These are phyloP conservation scores for Biancaea sappan DNA, from an alignment of 306 rosid genomes.

Conservation along the genomic window DNA sequence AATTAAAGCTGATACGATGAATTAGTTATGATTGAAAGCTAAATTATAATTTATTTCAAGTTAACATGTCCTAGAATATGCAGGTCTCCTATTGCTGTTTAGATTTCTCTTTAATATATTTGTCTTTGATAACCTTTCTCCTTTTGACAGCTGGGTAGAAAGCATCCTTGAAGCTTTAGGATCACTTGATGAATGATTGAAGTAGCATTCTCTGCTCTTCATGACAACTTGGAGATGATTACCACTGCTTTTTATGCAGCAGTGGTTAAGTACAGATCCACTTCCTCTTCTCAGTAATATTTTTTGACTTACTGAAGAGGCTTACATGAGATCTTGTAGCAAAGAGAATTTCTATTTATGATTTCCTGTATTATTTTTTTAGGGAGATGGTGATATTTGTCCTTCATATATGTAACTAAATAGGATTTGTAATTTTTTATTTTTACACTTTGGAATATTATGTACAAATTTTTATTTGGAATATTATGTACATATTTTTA, in stretches of 20 bases:
- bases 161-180: conserved; percentile 83
- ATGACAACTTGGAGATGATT: conserved; percentile 24
- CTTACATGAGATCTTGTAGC: conserved; percentile 21
- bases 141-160: conserved; percentile 79
- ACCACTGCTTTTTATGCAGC: conserved; percentile 21
- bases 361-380: too few species aligned
- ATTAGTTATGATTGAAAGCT: neutral
- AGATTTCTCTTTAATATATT: conserved; percentile 10
- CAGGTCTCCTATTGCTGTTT: conserved; percentile 2
- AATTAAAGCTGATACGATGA: neutral
- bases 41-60: neutral
- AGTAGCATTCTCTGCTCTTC: conserved; percentile 39
- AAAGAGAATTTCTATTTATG: too few species aligned
- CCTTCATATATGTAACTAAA: too few species aligned
- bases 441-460: too few species aligned
- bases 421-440: too few species aligned
- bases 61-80: neutral
- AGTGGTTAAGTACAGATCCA: conserved; percentile 20
- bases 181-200: conserved; percentile 42
- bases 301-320: conserved; percentile 34
- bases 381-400: too few species aligned
- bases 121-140: conserved; percentile 4
- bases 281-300: conserved; percentile 29
- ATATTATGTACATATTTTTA: too few species aligned
- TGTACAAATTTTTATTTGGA: too few species aligned